Evolutionary conservation across 768 basidiomycete genomes (phyloP).

Genomic region (Rhizopogon vinicolor): DNA sequence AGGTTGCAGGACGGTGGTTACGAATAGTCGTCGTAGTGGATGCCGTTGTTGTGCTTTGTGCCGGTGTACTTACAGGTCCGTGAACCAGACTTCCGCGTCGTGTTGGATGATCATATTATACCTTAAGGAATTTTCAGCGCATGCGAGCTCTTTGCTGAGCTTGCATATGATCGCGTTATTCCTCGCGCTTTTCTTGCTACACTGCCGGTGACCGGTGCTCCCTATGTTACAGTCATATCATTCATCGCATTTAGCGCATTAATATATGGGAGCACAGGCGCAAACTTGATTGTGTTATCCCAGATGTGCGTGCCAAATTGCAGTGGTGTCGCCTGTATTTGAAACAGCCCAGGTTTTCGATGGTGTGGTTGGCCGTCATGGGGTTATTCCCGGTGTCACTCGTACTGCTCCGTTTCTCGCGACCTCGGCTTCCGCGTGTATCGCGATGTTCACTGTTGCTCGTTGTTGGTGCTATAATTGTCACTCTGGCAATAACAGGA

Average conservation of each 20-base stretch:
- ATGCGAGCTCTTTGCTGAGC: conserved; percentile 52
- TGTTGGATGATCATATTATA: not conserved
- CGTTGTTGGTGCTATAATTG: conserved; percentile 37
- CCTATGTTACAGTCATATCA: conserved; percentile 45
- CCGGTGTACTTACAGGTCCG: conserved; percentile 64
- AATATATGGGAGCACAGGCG: conserved; percentile 57
- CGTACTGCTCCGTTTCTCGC: conserved; percentile 59
- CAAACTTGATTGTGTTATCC: conserved; percentile 47
- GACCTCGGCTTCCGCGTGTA: conserved; percentile 49
- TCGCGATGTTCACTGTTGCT: conserved; percentile 34
- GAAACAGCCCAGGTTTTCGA: conserved; percentile 47
- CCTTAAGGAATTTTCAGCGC: conserved; percentile 50
- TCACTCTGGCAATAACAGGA: conserved; percentile 41
- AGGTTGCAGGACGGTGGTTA: conserved; percentile 61
- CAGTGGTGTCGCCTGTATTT: not conserved
- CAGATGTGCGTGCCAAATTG: conserved; percentile 40
- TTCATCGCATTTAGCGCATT: conserved; percentile 46
- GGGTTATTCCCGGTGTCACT: conserved; percentile 57
- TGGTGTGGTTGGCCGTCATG: conserved; percentile 67
- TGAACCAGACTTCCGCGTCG: not conserved
- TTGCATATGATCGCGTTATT: conserved; percentile 56
- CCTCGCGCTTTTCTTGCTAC: conserved; percentile 46
- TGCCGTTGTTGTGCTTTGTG: conserved; percentile 67
- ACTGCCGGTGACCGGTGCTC: conserved; percentile 46
- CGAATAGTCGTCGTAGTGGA: conserved; percentile 60